A percentile compares a stretch with the other conserved stretches of the same genome.
Conservation (phyloP, 352 stramenopile genomes). For the Globisporangium middletonii region DNA sequence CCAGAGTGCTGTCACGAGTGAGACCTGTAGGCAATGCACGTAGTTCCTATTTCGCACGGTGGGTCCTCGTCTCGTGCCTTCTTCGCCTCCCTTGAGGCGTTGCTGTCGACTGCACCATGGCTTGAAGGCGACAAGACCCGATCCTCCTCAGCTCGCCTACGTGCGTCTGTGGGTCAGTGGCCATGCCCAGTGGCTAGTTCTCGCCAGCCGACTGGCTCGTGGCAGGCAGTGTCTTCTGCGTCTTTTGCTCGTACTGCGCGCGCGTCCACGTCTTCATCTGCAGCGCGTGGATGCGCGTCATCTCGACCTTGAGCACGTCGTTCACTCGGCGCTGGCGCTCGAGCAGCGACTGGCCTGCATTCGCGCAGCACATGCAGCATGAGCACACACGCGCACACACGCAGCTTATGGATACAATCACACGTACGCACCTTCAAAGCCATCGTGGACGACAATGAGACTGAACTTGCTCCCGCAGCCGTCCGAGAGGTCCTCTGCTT, state of each 20-base stretch:
- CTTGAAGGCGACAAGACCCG: too few species aligned
- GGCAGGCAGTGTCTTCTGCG: conserved; percentile 41
- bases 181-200: conserved; percentile 17
- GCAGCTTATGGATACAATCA: not conserved
- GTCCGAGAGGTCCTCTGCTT: conserved; percentile 75
- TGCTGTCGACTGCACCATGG: too few species aligned
- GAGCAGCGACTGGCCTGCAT: conserved; percentile 58
- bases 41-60: not conserved
- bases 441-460: conserved; percentile 72
- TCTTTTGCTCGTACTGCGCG: conserved; percentile 79
- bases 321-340: conserved; percentile 77
- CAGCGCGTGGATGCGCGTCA: conserved; percentile 79
- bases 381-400: not conserved
- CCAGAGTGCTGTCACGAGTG: not conserved
- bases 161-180: too few species aligned
- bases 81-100: too few species aligned
- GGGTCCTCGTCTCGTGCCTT: not conserved
- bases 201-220: conserved; percentile 42
- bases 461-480: conserved; percentile 83
- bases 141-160: conserved; percentile 4
- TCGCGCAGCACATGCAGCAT: not conserved
- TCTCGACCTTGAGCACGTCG: conserved; percentile 76
- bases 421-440: conserved; percentile 52
- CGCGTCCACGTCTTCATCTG: conserved; percentile 86
- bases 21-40: not conserved